A percentile compares a stretch with the other conserved stretches of the same genome.
phyloP scores from a whole-genome alignment of 345 rosid species.

The Clarkia xantiana region DNA sequence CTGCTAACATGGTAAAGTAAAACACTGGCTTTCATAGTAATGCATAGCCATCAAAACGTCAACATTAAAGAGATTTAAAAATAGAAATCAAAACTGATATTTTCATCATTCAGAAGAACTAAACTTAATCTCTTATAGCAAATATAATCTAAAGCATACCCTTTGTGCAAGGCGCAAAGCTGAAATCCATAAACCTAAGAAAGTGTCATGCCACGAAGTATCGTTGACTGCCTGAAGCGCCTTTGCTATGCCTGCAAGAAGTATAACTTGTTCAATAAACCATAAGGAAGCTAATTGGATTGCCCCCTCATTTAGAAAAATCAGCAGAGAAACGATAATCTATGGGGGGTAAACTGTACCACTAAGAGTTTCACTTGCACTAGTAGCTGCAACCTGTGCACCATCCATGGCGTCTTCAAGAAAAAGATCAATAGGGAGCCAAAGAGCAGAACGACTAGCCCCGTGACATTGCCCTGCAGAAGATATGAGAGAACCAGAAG shows the following conservation, averaged over 20 bases:
- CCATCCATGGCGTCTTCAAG: slow-evolving; percentile 93
- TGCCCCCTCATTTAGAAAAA: neutral
- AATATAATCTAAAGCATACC: slow-evolving; percentile 28
- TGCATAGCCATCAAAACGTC: too few relatives aligned
- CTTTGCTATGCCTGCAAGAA: slow-evolving; percentile 75
- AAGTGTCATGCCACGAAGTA: slow-evolving; percentile 82
- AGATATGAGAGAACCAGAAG: slow-evolving; percentile 42
- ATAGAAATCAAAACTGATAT: too few relatives aligned
- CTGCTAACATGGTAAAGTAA: too few relatives aligned
- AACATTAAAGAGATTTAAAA: too few relatives aligned
- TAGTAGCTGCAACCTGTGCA: slow-evolving; percentile 49
- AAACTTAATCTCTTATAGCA: neutral
- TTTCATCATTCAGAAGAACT: too few relatives aligned
- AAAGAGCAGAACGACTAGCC: slow-evolving; percentile 52
- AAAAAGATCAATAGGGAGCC: slow-evolving; percentile 95
- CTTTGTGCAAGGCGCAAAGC: slow-evolving; percentile 88
- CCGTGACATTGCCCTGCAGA: slow-evolving; percentile 58
- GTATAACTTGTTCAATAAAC: neutral
- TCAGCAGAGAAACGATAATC: neutral
- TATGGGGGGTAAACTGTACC: slow-evolving; percentile 29
- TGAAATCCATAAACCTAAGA: slow-evolving; percentile 87
- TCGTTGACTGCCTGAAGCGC: slow-evolving; percentile 70
- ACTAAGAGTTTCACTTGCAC: slow-evolving; percentile 57
- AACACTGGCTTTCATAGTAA: too few relatives aligned
- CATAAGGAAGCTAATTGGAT: neutral